Evolutionary conservation across 2,329 filamentous ascomycete genomes (phyloP).

Genomic region (Pseudocercospora fuligena): DNA sequence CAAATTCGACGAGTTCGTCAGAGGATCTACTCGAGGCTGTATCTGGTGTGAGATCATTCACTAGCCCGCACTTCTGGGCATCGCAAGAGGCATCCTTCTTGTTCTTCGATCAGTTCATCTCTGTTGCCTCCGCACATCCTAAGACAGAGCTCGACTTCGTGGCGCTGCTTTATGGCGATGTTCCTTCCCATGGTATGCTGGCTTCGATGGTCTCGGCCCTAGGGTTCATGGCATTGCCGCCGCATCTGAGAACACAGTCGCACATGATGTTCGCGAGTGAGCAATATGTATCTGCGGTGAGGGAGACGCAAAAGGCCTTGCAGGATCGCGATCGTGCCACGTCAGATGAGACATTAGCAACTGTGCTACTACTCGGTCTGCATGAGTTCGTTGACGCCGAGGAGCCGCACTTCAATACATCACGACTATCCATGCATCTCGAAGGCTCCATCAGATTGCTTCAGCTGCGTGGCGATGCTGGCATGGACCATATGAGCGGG

Average conservation of each 20-base stretch:
- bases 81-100: conserved; percentile 2
- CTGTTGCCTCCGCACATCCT: background rate
- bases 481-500: conserved; percentile 10
- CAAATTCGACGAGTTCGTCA: conserved; percentile 2
- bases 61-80: conserved; percentile 9
- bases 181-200: conserved; percentile 12
- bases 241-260: background rate
- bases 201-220: conserved; percentile 13
- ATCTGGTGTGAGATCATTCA: conserved; percentile 9
- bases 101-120: conserved; percentile 16
- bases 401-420: background rate
- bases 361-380: conserved; percentile 15
- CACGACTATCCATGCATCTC: conserved; percentile 13
- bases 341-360: conserved; percentile 17
- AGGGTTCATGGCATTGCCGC: conserved; percentile 3
- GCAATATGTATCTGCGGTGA: conserved; percentile 10
- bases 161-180: conserved; percentile 3
- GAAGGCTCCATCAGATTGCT: conserved; percentile 16
- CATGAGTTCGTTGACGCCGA: conserved; percentile 14
- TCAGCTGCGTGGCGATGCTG: conserved; percentile 12
- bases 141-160: conserved; percentile 21
- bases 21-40: background rate
- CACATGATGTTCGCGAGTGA: conserved; percentile 1
- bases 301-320: conserved; percentile 11
- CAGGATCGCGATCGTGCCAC: conserved; percentile 8